Evolutionary conservation across 2,329 filamentous ascomycete species (phyloP).

Genomic region (Fusarium pseudocircinatum): DNA sequence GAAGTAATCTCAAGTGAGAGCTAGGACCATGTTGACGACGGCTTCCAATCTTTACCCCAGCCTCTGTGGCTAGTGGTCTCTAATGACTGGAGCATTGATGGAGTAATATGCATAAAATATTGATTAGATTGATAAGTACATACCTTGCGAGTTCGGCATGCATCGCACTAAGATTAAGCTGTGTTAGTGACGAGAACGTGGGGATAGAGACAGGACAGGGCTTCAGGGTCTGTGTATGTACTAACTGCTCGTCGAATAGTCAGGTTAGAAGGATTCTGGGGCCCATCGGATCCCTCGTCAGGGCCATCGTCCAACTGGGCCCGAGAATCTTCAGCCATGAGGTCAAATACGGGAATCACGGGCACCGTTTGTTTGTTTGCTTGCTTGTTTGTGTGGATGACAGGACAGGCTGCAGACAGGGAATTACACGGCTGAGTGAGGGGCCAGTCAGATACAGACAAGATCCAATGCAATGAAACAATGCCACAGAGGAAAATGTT

Average conservation of each 20-base stretch:
- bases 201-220: neutral
- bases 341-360: conserved; percentile 10
- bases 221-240: neutral
- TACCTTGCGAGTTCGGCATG: conserved; percentile 49
- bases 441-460: conserved; percentile 5
- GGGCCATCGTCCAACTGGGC: conserved; percentile 27
- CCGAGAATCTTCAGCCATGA: conserved; percentile 31
- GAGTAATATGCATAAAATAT: neutral
- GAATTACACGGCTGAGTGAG: neutral
- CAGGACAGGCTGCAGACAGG: neutral
- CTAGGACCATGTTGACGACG: neutral
- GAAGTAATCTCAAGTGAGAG: neutral
- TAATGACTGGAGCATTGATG: neutral
- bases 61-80: neutral
- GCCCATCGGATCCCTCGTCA: conserved; percentile 38
- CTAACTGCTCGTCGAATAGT: conserved; percentile 42
- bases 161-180: conserved; percentile 45
- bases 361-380: neutral
- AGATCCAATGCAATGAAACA: neutral
- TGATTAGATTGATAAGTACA: conserved; percentile 30
- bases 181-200: conserved; percentile 18
- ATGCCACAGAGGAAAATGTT: conserved; percentile 14
- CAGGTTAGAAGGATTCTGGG: conserved; percentile 31
- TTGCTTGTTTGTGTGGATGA: neutral
- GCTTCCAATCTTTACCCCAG: neutral